phyloP scores from a whole-genome alignment of 176 grass and related monocot genomes.

The Stipa capillata region DNA sequence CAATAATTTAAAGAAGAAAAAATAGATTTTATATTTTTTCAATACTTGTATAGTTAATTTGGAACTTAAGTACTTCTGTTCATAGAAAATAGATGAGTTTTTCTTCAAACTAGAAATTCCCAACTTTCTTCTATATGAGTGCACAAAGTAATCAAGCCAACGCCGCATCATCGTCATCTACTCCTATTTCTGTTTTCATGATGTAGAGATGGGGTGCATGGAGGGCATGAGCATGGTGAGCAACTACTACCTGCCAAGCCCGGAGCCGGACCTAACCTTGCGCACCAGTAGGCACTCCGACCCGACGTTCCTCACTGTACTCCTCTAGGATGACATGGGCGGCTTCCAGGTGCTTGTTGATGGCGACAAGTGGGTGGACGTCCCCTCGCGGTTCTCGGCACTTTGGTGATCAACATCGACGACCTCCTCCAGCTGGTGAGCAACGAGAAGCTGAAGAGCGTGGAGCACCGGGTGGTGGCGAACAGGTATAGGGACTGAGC shows the following conservation, averaged over 20 bases:
- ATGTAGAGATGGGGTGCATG: neutral
- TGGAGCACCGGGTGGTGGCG: conserved; percentile 51
- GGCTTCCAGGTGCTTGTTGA: conserved; percentile 40
- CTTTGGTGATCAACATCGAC: conserved; percentile 44
- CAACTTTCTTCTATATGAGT: no score
- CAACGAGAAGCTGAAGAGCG: conserved; percentile 48
- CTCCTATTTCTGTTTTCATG: no score
- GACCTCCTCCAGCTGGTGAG: conserved; percentile 48
- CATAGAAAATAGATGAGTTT: no score
- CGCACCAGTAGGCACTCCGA: neutral
- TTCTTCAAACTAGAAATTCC: no score
- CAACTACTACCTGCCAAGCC: neutral
- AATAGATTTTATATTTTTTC: no score
- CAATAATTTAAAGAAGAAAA: no score
- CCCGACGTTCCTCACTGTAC: neutral
- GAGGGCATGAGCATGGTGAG: neutral
- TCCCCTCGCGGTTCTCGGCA: conserved; percentile 24
- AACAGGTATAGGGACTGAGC: neutral
- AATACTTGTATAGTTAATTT: no score
- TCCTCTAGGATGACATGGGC: conserved; percentile 37
- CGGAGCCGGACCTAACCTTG: neutral
- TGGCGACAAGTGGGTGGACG: conserved; percentile 24
- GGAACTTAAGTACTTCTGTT: no score
- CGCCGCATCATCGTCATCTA: no score
- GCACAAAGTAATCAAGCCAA: no score